Evolutionary conservation across 1,284 basidiomycete species (phyloP).

Genomic region (Cystobasidium slooffiae): DNA sequence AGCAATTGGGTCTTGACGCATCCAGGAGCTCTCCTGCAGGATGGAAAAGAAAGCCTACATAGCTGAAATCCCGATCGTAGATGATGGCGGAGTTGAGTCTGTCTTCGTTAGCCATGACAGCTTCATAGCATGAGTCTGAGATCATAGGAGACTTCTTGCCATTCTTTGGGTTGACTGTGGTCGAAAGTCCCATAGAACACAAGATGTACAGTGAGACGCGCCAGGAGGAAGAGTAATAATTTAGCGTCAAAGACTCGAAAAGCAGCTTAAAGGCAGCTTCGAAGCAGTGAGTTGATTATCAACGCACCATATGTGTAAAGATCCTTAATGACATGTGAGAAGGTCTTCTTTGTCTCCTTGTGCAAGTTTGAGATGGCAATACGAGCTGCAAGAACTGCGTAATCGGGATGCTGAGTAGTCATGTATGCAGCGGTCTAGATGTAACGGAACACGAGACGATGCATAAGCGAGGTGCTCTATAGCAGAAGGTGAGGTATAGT

Average conservation of each 20-base stretch:
- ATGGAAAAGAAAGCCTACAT: constrained; percentile 62
- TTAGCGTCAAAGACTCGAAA: not conserved
- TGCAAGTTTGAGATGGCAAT: constrained; percentile 99
- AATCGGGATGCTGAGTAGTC: constrained; percentile 78
- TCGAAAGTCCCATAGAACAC: not conserved
- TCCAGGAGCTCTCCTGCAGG: too few species aligned
- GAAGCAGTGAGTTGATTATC: not conserved
- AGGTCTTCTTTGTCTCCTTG: constrained; percentile 98
- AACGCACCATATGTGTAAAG: constrained; percentile 81
- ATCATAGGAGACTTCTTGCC: constrained; percentile 82
- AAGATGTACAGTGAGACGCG: constrained; percentile 8
- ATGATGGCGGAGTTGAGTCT: constrained; percentile 91
- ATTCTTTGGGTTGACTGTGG: constrained; percentile 92
- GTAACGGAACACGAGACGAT: not conserved
- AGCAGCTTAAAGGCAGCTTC: not conserved
- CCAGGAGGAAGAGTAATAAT: not conserved
- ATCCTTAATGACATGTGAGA: constrained; percentile 88
- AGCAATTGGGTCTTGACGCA: too few species aligned
- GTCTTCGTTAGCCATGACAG: constrained; percentile 81
- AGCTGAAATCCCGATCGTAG: constrained; percentile 97
- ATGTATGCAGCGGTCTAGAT: constrained; percentile 92
- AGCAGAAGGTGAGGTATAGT: not conserved
- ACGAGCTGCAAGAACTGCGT: constrained; percentile 95
- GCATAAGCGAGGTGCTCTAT: not conserved
- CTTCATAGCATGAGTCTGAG: constrained; percentile 80